phyloP scores from a whole-genome alignment of 116 monocot genomes.

The Cymodocea nodosa region DNA sequence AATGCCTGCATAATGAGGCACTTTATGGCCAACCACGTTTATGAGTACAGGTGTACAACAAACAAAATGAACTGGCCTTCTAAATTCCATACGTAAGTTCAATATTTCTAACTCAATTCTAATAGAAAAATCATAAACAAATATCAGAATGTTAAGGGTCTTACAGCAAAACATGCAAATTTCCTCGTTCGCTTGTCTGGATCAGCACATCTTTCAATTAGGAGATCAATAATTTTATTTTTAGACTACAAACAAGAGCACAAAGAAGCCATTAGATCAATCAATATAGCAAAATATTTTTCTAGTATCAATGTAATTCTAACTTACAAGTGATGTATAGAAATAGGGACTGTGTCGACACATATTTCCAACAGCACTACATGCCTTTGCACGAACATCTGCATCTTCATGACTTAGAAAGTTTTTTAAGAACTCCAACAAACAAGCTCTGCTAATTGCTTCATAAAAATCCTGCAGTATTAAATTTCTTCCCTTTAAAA shows the following conservation, averaged over 20 bases:
- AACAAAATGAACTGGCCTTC: too few species aligned
- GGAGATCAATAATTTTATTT: conserved; percentile 50
- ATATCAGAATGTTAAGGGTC: conserved; percentile 7
- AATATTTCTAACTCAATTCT: too few species aligned
- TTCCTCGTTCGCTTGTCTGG: conserved; percentile 89
- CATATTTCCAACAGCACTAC: conserved; percentile 98
- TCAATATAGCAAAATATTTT: not conserved
- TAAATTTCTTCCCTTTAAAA: not conserved
- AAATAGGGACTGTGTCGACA: conserved; percentile 88
- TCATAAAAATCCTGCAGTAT: conserved; percentile 83
- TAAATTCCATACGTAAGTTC: too few species aligned
- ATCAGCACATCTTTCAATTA: conserved; percentile 88
- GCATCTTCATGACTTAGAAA: conserved; percentile 53
- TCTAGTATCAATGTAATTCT: not conserved
- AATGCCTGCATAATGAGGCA: too few species aligned
- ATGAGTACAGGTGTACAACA: too few species aligned
- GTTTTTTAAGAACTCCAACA: conserved; percentile 51
- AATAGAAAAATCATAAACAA: not conserved
- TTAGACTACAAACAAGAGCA: conserved; percentile 33
- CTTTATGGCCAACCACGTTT: too few species aligned
- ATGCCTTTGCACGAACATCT: conserved; percentile 83
- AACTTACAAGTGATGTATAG: conserved; percentile 71
- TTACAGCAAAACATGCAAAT: conserved; percentile 99
- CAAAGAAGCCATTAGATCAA: not conserved
- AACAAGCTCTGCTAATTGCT: conserved; percentile 53